Evolutionary conservation across 2,329 filamentous ascomycete species (phyloP).

Genomic region (Xylariales sp.): DNA sequence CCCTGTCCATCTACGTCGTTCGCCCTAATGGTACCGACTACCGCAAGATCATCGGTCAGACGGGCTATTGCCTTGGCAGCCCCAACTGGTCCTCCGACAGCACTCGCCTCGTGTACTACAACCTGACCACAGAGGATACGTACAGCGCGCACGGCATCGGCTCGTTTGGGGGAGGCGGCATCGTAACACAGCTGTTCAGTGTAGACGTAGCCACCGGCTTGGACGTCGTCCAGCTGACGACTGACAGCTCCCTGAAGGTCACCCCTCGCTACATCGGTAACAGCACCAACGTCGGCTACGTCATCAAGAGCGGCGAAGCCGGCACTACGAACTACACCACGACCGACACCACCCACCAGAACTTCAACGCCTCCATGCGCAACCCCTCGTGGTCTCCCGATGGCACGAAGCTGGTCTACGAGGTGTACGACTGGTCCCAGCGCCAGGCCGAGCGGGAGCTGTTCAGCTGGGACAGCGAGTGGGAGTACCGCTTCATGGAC

Average conservation of each 20-base stretch:
- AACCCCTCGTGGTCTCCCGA: slow-evolving; percentile 29
- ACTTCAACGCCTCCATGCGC: slow-evolving; percentile 9
- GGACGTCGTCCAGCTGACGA: slow-evolving; percentile 24
- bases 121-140: slow-evolving; percentile 31
- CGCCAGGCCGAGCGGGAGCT: slow-evolving; percentile 30
- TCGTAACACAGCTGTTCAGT: slow-evolving; percentile 24
- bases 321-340: slow-evolving; percentile 24
- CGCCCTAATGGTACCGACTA: slow-evolving; percentile 31
- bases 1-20: slow-evolving; percentile 34
- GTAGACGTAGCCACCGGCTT: slow-evolving; percentile 34
- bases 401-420: slow-evolving; percentile 17
- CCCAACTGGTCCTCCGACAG: slow-evolving; percentile 33
- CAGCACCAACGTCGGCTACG: slow-evolving; percentile 16
- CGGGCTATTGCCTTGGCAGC: slow-evolving; percentile 29
- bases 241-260: slow-evolving; percentile 23
- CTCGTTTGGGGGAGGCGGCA: slow-evolving; percentile 16
- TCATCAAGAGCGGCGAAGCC: slow-evolving; percentile 19
- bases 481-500: slow-evolving; percentile 38
- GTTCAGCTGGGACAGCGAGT: slow-evolving; percentile 33
- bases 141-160: slow-evolving; percentile 29
- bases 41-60: slow-evolving; percentile 25
- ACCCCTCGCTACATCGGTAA: slow-evolving; percentile 16
- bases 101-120: slow-evolving; percentile 30
- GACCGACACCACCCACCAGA: slow-evolving; percentile 10
- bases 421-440: slow-evolving; percentile 21